Conservation (phyloP, 345 rosid genomes). For the Aquilaria malaccensis region DNA sequence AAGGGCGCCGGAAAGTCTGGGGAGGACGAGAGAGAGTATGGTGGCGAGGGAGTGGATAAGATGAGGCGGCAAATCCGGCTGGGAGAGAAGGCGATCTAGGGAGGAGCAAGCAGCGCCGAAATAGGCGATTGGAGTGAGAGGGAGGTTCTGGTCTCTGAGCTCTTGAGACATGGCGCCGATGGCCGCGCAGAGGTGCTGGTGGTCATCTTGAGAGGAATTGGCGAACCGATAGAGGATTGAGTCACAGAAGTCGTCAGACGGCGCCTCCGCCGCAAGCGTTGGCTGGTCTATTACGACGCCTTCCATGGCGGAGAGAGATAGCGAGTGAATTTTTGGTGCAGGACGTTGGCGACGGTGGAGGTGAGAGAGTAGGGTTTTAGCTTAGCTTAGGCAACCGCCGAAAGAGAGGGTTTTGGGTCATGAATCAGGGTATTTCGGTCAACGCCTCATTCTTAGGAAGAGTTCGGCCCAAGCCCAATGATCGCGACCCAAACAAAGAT, state of each 20-base stretch:
- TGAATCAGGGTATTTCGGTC: background rate
- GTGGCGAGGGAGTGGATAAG: slow-evolving; percentile 47
- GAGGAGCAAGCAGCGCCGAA: slow-evolving; percentile 60
- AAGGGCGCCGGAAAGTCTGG: slow-evolving; percentile 38
- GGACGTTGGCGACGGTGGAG: background rate
- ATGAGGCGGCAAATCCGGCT: slow-evolving; percentile 30
- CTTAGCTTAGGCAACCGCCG: background rate
- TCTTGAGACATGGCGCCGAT: slow-evolving; percentile 68
- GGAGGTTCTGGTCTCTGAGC: slow-evolving; percentile 56
- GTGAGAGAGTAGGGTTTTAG: background rate
- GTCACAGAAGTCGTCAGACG: slow-evolving; percentile 43
- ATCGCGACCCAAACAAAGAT: background rate
- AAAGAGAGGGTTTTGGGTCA: background rate
- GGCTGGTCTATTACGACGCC: slow-evolving; percentile 26
- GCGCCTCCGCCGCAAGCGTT: background rate
- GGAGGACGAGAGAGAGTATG: slow-evolving; percentile 50
- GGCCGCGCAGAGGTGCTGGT: slow-evolving; percentile 56
- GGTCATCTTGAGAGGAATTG: slow-evolving; percentile 44
- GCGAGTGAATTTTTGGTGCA: background rate
- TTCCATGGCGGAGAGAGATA: slow-evolving; percentile 17
- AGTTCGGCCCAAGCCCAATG: background rate
- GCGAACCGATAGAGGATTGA: slow-evolving; percentile 44
- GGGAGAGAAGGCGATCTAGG: slow-evolving; percentile 44
- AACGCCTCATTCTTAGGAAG: background rate
- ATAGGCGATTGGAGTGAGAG: slow-evolving; percentile 60